phyloP scores from a whole-genome alignment of 2,329 filamentous ascomycete genomes.

The Aspergillus sp. region DNA sequence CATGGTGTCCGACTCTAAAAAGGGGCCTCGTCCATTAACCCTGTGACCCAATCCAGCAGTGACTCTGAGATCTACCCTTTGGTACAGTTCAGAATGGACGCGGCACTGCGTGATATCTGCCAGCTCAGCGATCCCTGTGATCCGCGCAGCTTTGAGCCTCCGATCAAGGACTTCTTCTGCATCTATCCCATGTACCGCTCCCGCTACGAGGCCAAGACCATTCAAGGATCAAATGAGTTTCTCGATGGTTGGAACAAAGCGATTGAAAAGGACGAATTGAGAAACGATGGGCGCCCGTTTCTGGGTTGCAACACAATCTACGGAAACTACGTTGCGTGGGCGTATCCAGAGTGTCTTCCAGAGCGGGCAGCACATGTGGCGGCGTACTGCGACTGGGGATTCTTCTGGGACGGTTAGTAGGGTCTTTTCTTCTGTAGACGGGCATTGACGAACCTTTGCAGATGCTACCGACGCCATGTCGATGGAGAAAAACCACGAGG shows the following conservation, averaged over 20 bases:
- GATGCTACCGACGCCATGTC: neutral
- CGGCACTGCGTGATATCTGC: neutral
- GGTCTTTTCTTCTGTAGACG: too few relatives aligned
- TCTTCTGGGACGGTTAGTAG: slow-evolving; percentile 3
- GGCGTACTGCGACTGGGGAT: neutral
- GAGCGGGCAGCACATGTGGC: neutral
- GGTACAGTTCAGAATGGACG: neutral
- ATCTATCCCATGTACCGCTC: neutral
- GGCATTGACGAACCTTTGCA: neutral
- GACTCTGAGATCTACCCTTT: neutral
- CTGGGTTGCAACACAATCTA: neutral
- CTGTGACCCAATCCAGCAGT: neutral
- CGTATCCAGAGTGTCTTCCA: slow-evolving; percentile 1
- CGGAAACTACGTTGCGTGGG: neutral
- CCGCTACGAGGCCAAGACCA: neutral
- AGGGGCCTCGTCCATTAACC: neutral
- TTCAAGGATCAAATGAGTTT: neutral
- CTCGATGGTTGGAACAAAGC: neutral
- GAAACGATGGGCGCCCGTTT: neutral
- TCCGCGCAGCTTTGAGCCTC: neutral
- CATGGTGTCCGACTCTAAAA: neutral
- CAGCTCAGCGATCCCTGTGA: neutral
- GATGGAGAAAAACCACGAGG: neutral
- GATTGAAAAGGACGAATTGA: neutral
- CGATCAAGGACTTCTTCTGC: neutral